Evolutionary conservation across 2,329 filamentous ascomycete species (phyloP).

Genomic region (Beauveria asiatica): DNA sequence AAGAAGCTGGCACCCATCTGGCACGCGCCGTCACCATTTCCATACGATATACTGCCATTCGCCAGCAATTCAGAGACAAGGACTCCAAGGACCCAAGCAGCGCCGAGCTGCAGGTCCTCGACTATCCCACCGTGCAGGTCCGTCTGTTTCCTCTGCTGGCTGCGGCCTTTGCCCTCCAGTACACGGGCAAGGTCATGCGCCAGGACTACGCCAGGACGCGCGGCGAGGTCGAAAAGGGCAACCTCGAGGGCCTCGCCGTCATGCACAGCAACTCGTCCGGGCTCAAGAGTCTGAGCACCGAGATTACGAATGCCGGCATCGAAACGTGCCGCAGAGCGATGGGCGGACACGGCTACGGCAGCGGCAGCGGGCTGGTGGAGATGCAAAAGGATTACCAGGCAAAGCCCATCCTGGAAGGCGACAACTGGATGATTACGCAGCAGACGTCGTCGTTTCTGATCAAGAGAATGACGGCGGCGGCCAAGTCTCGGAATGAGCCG

Average conservation of each 20-base stretch:
- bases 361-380: conserved; percentile 65
- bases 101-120: conserved; percentile 66
- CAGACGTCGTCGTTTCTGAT: conserved; percentile 70
- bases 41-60: conserved; percentile 63
- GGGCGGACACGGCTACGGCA: conserved; percentile 68
- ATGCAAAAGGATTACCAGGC: conserved; percentile 72
- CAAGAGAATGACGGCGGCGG: conserved; percentile 45
- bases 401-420: conserved; percentile 63
- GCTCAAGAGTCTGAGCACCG: conserved; percentile 64
- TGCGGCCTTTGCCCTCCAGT: conserved; percentile 69
- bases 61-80: conserved; percentile 70
- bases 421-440: conserved; percentile 77
- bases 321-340: conserved; percentile 68
- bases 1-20: conserved; percentile 62
- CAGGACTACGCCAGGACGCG: conserved; percentile 59
- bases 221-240: conserved; percentile 2
- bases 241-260: conserved; percentile 55
- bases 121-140: conserved; percentile 76
- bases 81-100: conserved; percentile 50
- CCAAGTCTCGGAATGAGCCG: conserved; percentile 51
- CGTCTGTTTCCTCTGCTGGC: conserved; percentile 64
- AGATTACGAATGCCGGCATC: conserved; percentile 64
- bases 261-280: conserved; percentile 70
- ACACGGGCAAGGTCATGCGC: conserved; percentile 72
- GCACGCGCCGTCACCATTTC: conserved; percentile 73